A percentile compares a stretch with the other conserved stretches of the same genome.
Evolutionary conservation across 306 rosid species (phyloP).

Genomic region (Dalbergia cultrata): DNA sequence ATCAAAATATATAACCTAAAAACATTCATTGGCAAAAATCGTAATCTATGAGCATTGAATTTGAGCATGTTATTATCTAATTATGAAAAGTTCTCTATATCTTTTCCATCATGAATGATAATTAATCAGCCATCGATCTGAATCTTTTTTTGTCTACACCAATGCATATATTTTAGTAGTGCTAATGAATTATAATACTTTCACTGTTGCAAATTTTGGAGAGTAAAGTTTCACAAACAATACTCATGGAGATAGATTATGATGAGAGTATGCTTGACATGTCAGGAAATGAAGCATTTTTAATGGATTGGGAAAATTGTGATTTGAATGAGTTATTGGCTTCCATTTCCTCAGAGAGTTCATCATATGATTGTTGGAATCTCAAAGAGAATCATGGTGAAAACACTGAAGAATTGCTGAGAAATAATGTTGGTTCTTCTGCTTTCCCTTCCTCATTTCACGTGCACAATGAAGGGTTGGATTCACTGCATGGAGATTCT

Average conservation of each 20-base stretch:
- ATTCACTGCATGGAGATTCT: constrained; percentile 41
- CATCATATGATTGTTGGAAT: constrained; percentile 47
- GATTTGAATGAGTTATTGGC: constrained; percentile 62
- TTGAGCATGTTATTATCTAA: constrained; percentile 29
- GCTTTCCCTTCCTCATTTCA: constrained; percentile 38
- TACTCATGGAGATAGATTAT: constrained; percentile 55
- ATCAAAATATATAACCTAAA: too few relatives aligned
- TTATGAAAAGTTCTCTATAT: background rate
- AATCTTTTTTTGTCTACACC: background rate
- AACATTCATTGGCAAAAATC: constrained; percentile 1
- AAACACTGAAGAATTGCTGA: constrained; percentile 28
- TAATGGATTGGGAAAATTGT: constrained; percentile 51
- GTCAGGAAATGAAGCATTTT: constrained; percentile 42
- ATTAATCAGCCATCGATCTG: background rate
- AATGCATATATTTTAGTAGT: background rate
- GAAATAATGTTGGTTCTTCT: too few relatives aligned
- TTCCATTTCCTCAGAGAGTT: constrained; percentile 61
- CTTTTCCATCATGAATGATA: background rate
- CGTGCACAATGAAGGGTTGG: constrained; percentile 32
- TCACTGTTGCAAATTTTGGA: constrained; percentile 65
- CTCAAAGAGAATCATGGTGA: constrained; percentile 39
- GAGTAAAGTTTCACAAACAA: constrained; percentile 57
- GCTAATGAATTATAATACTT: constrained; percentile 39
- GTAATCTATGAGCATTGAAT: constrained; percentile 36
- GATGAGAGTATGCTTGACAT: constrained; percentile 30